Evolutionary conservation across 495 filamentous ascomycete species (phyloP), one percentile per base, ranked within the genome.

Genomic region (Penicillium canescens): DNA sequence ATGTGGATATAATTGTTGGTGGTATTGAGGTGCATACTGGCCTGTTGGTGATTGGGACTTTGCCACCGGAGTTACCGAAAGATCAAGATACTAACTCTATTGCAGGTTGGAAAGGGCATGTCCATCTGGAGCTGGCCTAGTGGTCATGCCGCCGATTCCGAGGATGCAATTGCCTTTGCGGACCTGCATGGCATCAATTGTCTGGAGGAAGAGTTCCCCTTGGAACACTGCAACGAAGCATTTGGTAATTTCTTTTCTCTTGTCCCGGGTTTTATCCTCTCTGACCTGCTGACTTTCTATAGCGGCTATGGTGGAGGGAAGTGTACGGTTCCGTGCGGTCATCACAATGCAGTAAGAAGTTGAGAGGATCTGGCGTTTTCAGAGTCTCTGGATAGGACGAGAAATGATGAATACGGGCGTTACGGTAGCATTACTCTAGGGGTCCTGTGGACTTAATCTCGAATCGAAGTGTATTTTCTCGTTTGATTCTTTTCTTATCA

Each of bases 91-190:
- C 26, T 31, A 31, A 31, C 1, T 9, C 8, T 7, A 31, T n/a
- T n/a, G 7, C 8, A 31, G 26, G 26, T 31, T 9, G 26, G 26
- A n/a, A 74, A 81, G 50, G 82, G 75, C 26, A 40, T 77, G 4
- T 81, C 77, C 6, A 73, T 90, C 0, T 31, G 26, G 26, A 31
- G 26, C n/a, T 89, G 83, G 80, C 83, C 85, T 0, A 75, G 70
- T 38, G 87, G 87, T 0, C 81, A 87, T 55, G 80, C 82, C 0
- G 62, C 77, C 2, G 87, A 91, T 61, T 72, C 70, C 5, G 86
- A 89, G 67, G 86, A 91, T 55, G 75, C 87, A 0, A 83, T 90
- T 50, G 61, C 57, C 10, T 90, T 90, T 60, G 73, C 86, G 0
- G 51, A 79, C 53, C 55, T 77, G 20, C 74, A 86, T 37, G 73